Evolutionary conservation across 495 filamentous ascomycete genomes (phyloP), one percentile per base, ranked within the genome.

Genomic region (Penicilliopsis zonata): DNA sequence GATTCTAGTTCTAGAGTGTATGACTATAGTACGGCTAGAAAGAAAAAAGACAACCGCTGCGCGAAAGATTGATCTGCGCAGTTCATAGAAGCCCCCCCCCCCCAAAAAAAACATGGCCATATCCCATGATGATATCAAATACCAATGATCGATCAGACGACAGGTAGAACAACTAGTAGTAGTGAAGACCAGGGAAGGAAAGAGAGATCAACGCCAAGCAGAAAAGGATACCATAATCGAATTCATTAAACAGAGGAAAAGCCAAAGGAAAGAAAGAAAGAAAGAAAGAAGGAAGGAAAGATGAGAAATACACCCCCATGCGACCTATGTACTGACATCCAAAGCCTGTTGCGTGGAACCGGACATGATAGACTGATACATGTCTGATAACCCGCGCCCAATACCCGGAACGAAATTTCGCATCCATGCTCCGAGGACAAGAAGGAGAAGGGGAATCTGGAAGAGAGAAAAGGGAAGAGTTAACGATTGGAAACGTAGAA

Each of bases 351-450:
- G 51, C 47, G 59, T 50, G 40, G 53, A 57, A 32, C 56, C 62
- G 34, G 59, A 44, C 34, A 53, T 60, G 20, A 64, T 49, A 46
- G 65, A 67, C 37, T 58, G 55, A 46, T 56, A 59, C 24, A 49
- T 53, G 32, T 53, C 55, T 31, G 57, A 65, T 31, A 66, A 49
- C 30, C 50, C 57, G 40, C 57, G 57, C 57, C 61, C 63, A 29
- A 73, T 50, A 26, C 61, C 64, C 9, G 75, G 74, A 9, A 72
- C 64, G 36, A 69, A 69, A 47, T 67, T 78, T 40, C 62, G 65
- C 30, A 70, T 54, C 76, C 80, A 81, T 16, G 74, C 67, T 9
- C 69, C 60, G 21, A 82, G 57, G 37, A 81, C 71, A 39, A 82
- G 48, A 37, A 80, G 41, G 23, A 84, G 61, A 39, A 75, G 56